These are phyloP conservation scores for Termitomyces sp. DNA, from an alignment of 768 basidiomycete species.

Conservation along the genomic window DNA sequence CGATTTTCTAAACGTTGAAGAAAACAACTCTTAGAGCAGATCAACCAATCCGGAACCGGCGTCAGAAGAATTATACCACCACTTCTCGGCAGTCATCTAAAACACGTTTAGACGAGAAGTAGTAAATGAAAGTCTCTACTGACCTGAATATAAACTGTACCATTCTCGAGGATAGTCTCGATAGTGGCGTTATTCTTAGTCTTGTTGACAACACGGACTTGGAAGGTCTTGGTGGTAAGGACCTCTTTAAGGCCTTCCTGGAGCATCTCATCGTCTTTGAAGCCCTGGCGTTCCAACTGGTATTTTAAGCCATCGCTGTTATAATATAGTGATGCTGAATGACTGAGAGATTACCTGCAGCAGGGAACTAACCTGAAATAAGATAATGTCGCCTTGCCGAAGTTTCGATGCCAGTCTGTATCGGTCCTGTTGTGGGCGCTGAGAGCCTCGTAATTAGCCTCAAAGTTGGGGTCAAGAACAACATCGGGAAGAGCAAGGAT, in stretches of 20 bases:
- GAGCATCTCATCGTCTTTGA: conserved; percentile 35
- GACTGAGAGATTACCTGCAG: not conserved
- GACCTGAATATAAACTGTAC: conserved; percentile 34
- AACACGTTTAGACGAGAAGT: not conserved
- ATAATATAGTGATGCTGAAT: not conserved
- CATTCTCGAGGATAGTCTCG: conserved; percentile 33
- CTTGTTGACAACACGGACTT: conserved; percentile 32
- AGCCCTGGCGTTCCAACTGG: conserved; percentile 30
- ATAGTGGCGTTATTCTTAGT: conserved; percentile 21
- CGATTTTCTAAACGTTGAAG: not conserved
- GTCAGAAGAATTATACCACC: conserved; percentile 21
- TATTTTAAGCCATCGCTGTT: conserved; percentile 27
- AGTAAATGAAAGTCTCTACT: not conserved
- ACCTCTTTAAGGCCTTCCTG: conserved; percentile 37
- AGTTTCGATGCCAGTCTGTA: conserved; percentile 23
- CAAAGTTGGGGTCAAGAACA: conserved; percentile 35
- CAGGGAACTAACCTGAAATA: conserved; percentile 25
- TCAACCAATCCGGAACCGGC: conserved; percentile 22
- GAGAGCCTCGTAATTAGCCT: conserved; percentile 27
- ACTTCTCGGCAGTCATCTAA: conserved; percentile 21
- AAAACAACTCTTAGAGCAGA: conserved; percentile 9
- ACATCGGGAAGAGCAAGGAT: conserved; percentile 27
- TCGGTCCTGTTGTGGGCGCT: conserved; percentile 22
- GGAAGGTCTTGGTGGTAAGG: conserved; percentile 33
- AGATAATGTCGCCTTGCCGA: conserved; percentile 22